These are phyloP conservation scores for Akanthomyces lecanii DNA, from an alignment of 2,329 filamentous ascomycete species.

Conservation along the genomic window DNA sequence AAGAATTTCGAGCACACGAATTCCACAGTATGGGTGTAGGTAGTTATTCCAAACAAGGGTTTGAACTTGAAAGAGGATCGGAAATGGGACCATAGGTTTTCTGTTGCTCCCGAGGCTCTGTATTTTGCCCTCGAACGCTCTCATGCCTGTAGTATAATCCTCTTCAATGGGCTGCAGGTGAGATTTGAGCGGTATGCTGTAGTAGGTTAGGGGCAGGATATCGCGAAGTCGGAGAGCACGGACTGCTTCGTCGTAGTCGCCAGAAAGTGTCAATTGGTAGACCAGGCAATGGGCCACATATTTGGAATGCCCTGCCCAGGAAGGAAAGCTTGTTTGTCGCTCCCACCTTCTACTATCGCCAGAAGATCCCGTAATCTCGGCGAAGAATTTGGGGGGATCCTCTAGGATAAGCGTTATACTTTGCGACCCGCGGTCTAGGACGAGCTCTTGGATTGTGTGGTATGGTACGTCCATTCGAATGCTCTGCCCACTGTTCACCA, in stretches of 20 bases:
- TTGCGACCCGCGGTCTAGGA: constrained; percentile 33
- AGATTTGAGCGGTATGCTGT: constrained; percentile 18
- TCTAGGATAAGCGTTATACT: constrained; percentile 48
- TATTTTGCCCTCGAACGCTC: constrained; percentile 31
- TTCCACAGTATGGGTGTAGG: constrained; percentile 51
- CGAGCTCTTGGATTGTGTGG: constrained; percentile 42
- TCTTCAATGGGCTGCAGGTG: constrained; percentile 16
- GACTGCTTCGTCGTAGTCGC: constrained; percentile 24
- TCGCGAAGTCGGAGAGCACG: constrained; percentile 24
- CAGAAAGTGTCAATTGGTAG: constrained; percentile 35
- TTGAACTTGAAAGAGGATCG: constrained; percentile 58
- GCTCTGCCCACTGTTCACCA: constrained; percentile 31
- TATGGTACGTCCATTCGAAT: constrained; percentile 9
- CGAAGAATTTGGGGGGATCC: constrained; percentile 49
- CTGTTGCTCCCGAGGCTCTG: constrained; percentile 21
- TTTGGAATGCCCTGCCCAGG: constrained; percentile 27
- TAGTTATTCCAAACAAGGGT: constrained; percentile 60
- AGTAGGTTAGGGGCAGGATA: constrained; percentile 23
- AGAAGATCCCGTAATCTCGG: constrained; percentile 14
- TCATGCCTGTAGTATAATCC: constrained; percentile 26
- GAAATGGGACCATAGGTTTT: constrained; percentile 41
- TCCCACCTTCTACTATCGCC: constrained; percentile 20
- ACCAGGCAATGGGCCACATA: constrained; percentile 41
- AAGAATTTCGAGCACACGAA: constrained; percentile 43
- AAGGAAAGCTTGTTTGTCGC: constrained; percentile 28